Percentiles rank a stretch among this genome's conserved stretches.
phyloP scores from a whole-genome alignment of 768 basidiomycete species.

The Termitomyces sp. region DNA sequence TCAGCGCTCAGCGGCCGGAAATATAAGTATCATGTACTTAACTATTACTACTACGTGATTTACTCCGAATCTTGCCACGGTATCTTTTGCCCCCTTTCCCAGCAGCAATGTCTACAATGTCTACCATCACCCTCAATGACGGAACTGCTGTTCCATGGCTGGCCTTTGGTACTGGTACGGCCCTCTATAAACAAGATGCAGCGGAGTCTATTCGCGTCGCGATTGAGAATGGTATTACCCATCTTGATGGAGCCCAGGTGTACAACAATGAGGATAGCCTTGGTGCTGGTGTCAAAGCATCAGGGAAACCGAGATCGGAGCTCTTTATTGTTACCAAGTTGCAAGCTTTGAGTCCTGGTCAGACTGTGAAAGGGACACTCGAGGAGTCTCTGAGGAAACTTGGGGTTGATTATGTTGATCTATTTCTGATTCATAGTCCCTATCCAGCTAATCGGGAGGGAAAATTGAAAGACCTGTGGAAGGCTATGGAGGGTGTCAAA shows the following conservation, averaged over 20 bases:
- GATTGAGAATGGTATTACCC: slow-evolving; percentile 51
- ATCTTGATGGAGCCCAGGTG: slow-evolving; percentile 60
- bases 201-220: slow-evolving; percentile 35
- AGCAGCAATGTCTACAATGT: slow-evolving; percentile 14
- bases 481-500: slow-evolving; percentile 53
- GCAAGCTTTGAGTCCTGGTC: slow-evolving; percentile 31
- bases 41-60: too few species aligned
- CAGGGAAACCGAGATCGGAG: slow-evolving; percentile 45
- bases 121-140: slow-evolving; percentile 46
- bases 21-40: too few species aligned
- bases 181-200: slow-evolving; percentile 41
- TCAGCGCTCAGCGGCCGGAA: too few species aligned
- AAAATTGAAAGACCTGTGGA: slow-evolving; percentile 50
- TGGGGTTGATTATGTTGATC: slow-evolving; percentile 48
- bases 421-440: slow-evolving; percentile 58
- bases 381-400: slow-evolving; percentile 50
- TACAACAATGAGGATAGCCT: slow-evolving; percentile 54
- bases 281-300: slow-evolving; percentile 43
- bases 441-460: slow-evolving; percentile 28
- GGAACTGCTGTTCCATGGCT: slow-evolving; percentile 49
- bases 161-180: slow-evolving; percentile 60
- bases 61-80: too few species aligned
- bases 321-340: slow-evolving; percentile 65
- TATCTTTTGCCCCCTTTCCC: not conserved
- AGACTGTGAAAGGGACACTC: slow-evolving; percentile 44